Percentiles rank a stretch among this genome's conserved stretches.
Evolutionary conservation across 805 yeast genomes (phyloP).

Genomic region (Soucietia sequanensis): DNA sequence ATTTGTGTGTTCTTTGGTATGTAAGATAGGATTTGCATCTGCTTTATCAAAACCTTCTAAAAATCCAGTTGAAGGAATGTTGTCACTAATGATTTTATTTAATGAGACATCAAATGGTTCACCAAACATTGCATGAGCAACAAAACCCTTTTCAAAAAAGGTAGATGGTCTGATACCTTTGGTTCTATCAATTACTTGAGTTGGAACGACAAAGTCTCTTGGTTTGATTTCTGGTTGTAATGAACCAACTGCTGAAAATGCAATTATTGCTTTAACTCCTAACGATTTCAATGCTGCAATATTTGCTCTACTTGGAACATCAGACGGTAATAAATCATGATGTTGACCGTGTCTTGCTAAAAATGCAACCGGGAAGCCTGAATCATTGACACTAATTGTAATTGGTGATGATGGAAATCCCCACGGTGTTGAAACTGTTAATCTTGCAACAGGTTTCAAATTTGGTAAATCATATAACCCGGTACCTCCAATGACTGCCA

Average conservation of each 20-base stretch:
- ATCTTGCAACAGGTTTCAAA: constrained; percentile 78
- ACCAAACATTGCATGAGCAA: constrained; percentile 96
- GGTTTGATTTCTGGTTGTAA: constrained; percentile 86
- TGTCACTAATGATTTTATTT: constrained; percentile 60
- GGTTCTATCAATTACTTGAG: constrained; percentile 94
- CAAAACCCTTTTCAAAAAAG: constrained; percentile 88
- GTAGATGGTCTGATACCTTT: constrained; percentile 91
- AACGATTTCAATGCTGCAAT: constrained; percentile 90
- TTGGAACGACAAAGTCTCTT: constrained; percentile 94
- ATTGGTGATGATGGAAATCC: constrained; percentile 94
- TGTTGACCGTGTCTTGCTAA: constrained; percentile 91
- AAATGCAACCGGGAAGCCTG: constrained; percentile 87
- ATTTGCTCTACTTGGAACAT: constrained; percentile 91
- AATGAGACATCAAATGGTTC: constrained; percentile 88
- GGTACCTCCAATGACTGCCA: constrained; percentile 96
- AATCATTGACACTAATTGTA: constrained; percentile 75
- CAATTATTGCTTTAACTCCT: constrained; percentile 85
- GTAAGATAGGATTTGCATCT: constrained; percentile 49
- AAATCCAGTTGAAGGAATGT: constrained; percentile 42
- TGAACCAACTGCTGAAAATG: constrained; percentile 96
- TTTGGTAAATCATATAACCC: constrained; percentile 90
- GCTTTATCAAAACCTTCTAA: constrained; percentile 53
- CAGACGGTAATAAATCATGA: constrained; percentile 87
- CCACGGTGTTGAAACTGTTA: constrained; percentile 92
- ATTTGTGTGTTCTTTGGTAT: constrained; percentile 58